Base-by-base conservation (phyloP, 352 stramenopile species). In the Thalassiosira mediterranea region DNA sequence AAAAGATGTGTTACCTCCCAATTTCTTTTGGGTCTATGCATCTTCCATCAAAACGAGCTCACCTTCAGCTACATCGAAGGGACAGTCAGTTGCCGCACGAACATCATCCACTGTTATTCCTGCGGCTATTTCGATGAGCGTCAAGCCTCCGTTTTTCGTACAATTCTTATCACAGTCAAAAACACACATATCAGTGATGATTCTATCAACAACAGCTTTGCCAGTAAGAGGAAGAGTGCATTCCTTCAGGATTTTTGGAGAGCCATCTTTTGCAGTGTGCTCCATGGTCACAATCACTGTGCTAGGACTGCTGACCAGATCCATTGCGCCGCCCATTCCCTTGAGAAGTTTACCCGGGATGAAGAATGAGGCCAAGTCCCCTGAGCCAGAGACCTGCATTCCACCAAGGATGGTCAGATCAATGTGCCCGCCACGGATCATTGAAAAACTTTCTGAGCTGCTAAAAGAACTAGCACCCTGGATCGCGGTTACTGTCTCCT, bases 311-410 rank as follows among this genome's bases (percentile, higher is more conserved):
- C 77, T 76, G 7, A 98, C 96, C 23, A 98, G 87, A 81, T 98
- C 96, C 96, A 98, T 98, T 7, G 96, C 96, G 58, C 96, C 96
- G 21, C 96, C 96, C 96, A 98, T 98, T 68, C 95, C 96, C 82
- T 98, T 98, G 21, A 98, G 87, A 84, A 98, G 95, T 83, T 98
- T 98, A 31, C 96, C 96, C 2, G 96, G 96, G 23, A 91, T 87
- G 60, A 92, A 86, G 73, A 84, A 98, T 78, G 97, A 98, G 31
- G 96, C 96, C 29, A 98, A 68, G 70, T 98, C 96, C 47, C 96
- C 96, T 59, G 96, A 96, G 23, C 90, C 87, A 38, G 93, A 94
- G 11, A 97, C 96, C 73, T 98, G 93, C 19, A 98, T 86, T 23
- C 94, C 96, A 19, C 96, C 96, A 15, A 98, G 88, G 64, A 98